Evolutionary conservation across 164 flowering plant species (phyloP).

Genomic region (Pachysandra terminalis): DNA sequence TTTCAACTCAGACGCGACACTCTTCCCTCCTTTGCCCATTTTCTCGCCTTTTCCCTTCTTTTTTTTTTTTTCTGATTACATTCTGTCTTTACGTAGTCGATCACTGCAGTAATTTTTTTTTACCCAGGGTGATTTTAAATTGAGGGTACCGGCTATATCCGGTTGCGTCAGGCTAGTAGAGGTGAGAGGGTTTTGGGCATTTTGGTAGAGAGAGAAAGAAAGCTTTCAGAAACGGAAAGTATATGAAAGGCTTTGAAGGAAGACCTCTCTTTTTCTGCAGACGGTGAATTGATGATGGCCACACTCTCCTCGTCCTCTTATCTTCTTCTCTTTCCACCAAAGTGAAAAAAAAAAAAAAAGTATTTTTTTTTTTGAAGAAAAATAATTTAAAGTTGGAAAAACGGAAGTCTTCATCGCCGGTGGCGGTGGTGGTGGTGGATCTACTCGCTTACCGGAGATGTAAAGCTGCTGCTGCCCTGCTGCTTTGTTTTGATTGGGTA

Average conservation of each 20-base stretch:
- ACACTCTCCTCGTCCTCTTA: slow-evolving; percentile 26
- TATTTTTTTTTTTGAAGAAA: background rate
- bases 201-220: background rate
- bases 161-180: background rate
- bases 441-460: background rate
- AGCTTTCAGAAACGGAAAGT: slow-evolving; percentile 18
- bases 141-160: background rate
- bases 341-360: too few species aligned
- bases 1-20: background rate
- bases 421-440: background rate
- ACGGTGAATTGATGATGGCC: slow-evolving; percentile 25
- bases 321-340: slow-evolving; percentile 18
- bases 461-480: background rate
- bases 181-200: background rate
- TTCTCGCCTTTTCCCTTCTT: background rate
- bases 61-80: slow-evolving; percentile 1
- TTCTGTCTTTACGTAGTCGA: too few species aligned
- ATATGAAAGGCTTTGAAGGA: slow-evolving; percentile 14
- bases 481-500: background rate
- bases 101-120: background rate
- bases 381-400: background rate
- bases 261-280: slow-evolving; percentile 14
- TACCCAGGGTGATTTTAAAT: background rate
- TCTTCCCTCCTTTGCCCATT: background rate
- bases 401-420: background rate